Base-by-base conservation (phyloP, 2,329 filamentous ascomycete genomes). In the Phialophora verrucosa region DNA sequence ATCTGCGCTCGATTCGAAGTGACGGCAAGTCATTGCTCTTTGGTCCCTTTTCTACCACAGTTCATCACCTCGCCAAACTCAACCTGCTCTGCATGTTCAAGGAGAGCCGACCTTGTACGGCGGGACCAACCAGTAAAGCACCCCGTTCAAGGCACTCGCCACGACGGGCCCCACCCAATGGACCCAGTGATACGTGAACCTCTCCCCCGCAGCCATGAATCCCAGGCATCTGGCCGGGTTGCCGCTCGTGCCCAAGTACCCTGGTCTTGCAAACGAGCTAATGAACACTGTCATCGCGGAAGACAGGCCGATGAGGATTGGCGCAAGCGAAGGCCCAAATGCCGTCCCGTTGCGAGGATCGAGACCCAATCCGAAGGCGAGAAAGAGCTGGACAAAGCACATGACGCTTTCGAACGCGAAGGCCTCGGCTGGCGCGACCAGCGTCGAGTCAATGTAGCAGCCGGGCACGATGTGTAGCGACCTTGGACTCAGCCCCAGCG, bases 311-410 rank as follows among this genome's bases (percentile, higher is more conserved):
- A 62, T 55, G 12, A 62, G 31, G 31, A 62, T 62, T 11, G 59
- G 59, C 25, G 47, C 47, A 27, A 83, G 74, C 1, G 82, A 79
- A 6, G 81, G 82, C 0, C 83, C 83, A 68, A 83, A 84, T 2
- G 83, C 72, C 12, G 78, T 73, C 0, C 76, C 77, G 69, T 85
- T 83, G 3, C 83, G 75, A 1, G 84, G 84, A 71, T 86, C 84
- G 2, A 86, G 75, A n/a, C 83, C 83, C 17, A 84, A 80, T 1
- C 83, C 83, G 67, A 84, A 85, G 0, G 82, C 78, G 20, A 85
- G 76, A 70, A 83, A 81, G 0, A 86, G 71, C 12, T 84, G 67
- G 0, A 79, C 76, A 12, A 82, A 78, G 1, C 76, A 78, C 4
- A 78, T 76, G 64, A 83, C 77, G 53, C 80, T 80, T 69, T 86